Percentiles rank a stretch among this genome's conserved stretches.
phyloP scores from a whole-genome alignment of 2,329 filamentous ascomycete species.

The Parastagonospora nodorum region DNA sequence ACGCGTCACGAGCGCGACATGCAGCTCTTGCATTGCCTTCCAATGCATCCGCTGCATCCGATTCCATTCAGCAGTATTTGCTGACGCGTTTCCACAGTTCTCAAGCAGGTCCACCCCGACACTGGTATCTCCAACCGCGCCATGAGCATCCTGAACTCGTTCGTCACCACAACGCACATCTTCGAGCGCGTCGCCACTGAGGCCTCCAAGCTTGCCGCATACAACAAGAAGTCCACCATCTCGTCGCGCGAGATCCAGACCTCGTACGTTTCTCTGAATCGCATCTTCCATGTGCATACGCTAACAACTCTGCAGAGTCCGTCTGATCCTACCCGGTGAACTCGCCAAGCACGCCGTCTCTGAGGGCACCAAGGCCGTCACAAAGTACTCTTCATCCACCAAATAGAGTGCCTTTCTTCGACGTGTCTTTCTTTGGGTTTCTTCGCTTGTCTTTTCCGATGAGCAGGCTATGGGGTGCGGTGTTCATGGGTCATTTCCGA shows the following conservation, averaged over 20 bases:
- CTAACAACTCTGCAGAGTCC: conserved; percentile 63
- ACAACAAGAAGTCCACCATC: conserved; percentile 99
- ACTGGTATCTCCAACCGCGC: conserved; percentile 99
- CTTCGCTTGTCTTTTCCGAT: conserved; percentile 52
- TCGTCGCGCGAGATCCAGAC: conserved; percentile 99
- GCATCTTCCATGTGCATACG: neutral
- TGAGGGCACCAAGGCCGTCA: conserved; percentile 99
- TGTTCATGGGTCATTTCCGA: conserved; percentile 51
- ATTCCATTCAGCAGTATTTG: conserved; percentile 5
- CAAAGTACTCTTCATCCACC: conserved; percentile 99
- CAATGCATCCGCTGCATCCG: too few species aligned
- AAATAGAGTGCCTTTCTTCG: conserved; percentile 72
- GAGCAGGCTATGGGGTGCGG: conserved; percentile 49
- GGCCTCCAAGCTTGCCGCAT: conserved; percentile 97
- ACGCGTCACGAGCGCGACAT: too few species aligned
- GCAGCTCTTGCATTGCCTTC: too few species aligned
- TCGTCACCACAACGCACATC: conserved; percentile 99
- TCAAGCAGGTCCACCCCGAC: conserved; percentile 99
- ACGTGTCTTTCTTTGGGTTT: conserved; percentile 58
- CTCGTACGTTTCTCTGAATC: conserved; percentile 63
- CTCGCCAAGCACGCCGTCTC: conserved; percentile 99
- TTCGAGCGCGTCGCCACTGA: conserved; percentile 99
- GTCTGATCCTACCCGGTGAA: conserved; percentile 97
- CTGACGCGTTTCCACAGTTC: conserved; percentile 66
- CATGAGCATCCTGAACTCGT: conserved; percentile 99